These are phyloP conservation scores for Prunus kanzakura DNA, from an alignment of 306 rosid species.

Conservation along the genomic window DNA sequence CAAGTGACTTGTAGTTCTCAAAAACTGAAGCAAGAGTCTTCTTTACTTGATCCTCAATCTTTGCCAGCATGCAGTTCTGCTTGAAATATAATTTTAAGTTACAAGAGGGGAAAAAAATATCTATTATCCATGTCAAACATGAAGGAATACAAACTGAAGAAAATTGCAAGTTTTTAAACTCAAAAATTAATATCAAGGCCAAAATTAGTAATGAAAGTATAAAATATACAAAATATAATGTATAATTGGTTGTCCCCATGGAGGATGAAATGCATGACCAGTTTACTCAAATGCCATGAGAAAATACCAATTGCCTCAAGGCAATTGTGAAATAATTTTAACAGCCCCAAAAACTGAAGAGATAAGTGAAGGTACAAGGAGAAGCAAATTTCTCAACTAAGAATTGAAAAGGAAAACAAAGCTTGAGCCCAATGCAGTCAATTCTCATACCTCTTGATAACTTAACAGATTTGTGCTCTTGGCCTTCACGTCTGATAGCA, in stretches of 20 bases:
- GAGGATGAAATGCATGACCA: too few species aligned
- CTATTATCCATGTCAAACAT: not conserved
- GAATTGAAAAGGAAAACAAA: not conserved
- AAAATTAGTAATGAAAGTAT: not conserved
- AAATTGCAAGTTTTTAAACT: not conserved
- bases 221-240: not conserved
- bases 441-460: slow-evolving; percentile 30
- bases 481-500: slow-evolving; percentile 26
- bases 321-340: too few species aligned
- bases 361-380: too few species aligned
- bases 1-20: slow-evolving; percentile 41
- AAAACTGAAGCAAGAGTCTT: slow-evolving; percentile 34
- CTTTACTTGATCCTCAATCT: slow-evolving; percentile 31
- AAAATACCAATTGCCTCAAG: not conserved
- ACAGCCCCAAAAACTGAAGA: too few species aligned
- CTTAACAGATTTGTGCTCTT: slow-evolving; percentile 20
- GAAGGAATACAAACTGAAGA: not conserved
- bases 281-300: not conserved
- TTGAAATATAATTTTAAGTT: not conserved
- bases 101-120: not conserved
- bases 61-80: slow-evolving; percentile 35
- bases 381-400: not conserved
- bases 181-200: not conserved
- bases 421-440: not conserved
- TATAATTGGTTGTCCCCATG: not conserved